Base-by-base conservation (phyloP, 1,139 yeast genomes). In the Candida gigantensis region DNA sequence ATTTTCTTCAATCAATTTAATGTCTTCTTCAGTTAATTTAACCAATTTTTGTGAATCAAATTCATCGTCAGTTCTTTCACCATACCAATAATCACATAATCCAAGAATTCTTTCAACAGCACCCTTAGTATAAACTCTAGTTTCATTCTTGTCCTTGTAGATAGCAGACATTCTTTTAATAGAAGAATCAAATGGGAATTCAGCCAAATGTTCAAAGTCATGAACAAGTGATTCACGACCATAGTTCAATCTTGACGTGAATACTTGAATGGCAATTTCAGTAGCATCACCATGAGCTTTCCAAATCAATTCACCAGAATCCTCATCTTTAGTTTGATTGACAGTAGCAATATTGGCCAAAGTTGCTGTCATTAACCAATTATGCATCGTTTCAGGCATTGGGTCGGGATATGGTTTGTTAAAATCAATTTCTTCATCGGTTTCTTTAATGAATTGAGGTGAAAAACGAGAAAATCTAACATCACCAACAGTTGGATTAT, bases 261-360 rank as follows among this genome's bases (percentile, higher is more conserved):
- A 84, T 0, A 85, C 89, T 52, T 84, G 86, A 44, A 85, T 81
- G 8, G 95, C 92, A 51, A 83, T 78, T 60, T 85, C 95, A 5
- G 95, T 85, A 27, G 95, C 90, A 55, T 85, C 95, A 36, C 94
- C 95, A 50, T 80, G 82, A 10, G 87, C 89, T 49, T 77, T 77
- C 92, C 92, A 85, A 5, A 17, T 25, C 21, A 37, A 20, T 30
- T 61, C 68, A 3, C 68, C 72, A 24, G 55, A 63, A 34, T 64
- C 63, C 14, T 53, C 52, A 29, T 66, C 65, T 28, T 41, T 43
- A 15, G 66, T 67, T 19, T 36, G 40, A 15, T 39, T 42, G 15
- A 84, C 77, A 11, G 71, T 66, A 3, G 94, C 89, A 53, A 84
- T 78, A 50, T 85, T 85, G 20, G 92, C 92, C 48, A 85, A 60